phyloP scores from a whole-genome alignment of 2,329 filamentous ascomycete genomes.

The Colletotrichum sp. region DNA sequence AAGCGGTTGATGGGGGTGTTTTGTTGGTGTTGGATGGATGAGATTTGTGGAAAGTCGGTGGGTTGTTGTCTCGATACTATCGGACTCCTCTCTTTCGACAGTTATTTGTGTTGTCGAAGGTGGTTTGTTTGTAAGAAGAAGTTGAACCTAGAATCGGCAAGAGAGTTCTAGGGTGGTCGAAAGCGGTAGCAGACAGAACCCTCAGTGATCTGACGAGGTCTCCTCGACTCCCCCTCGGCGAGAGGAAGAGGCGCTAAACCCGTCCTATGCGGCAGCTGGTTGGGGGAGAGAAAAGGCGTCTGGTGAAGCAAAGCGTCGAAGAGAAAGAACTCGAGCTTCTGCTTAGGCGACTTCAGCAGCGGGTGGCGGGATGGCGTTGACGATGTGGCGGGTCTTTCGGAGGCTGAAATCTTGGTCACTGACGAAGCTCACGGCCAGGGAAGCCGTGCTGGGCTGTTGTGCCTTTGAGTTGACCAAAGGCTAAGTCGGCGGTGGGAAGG shows the following conservation, averaged over 20 bases:
- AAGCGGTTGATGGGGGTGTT: constrained; percentile 28
- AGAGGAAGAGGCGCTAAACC: constrained; percentile 99
- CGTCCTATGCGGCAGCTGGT: constrained; percentile 99
- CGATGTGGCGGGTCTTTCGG: constrained; percentile 68
- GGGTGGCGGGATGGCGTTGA: constrained; percentile 66
- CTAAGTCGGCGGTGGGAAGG: constrained; percentile 34
- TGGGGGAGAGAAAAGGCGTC: constrained; percentile 59
- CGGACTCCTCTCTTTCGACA: constrained; percentile 1
- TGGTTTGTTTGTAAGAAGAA: neutral
- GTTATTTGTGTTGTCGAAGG: constrained; percentile 15
- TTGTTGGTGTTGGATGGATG: constrained; percentile 13
- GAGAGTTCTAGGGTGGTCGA: constrained; percentile 87
- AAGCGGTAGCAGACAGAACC: constrained; percentile 93
- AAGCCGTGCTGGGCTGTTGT: constrained; percentile 63
- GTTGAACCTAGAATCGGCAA: constrained; percentile 28
- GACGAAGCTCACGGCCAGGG: constrained; percentile 63
- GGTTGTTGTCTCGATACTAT: constrained; percentile 21
- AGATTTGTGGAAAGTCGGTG: constrained; percentile 6
- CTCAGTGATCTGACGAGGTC: constrained; percentile 91
- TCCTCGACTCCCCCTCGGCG: constrained; percentile 98
- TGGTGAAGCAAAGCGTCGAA: constrained; percentile 55
- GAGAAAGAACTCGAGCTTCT: constrained; percentile 51
- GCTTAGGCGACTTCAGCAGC: constrained; percentile 54
- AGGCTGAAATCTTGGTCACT: constrained; percentile 75
- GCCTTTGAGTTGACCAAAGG: constrained; percentile 76